Evolutionary conservation across 805 yeast species (phyloP), one percentile per base, ranked within the genome.

Genomic region (Wickerhamiella shivajii): DNA sequence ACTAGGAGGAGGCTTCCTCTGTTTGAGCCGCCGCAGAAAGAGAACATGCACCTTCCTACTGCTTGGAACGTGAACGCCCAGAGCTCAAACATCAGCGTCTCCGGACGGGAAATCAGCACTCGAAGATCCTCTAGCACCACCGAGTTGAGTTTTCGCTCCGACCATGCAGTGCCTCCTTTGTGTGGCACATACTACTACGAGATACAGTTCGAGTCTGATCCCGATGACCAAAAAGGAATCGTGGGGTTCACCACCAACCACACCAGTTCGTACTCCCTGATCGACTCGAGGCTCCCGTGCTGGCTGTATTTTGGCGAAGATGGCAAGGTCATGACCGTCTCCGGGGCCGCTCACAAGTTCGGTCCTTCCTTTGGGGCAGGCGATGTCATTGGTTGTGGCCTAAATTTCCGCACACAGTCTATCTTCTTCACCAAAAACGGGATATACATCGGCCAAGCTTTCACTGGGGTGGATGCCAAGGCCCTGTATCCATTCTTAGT

Each of bases 401-500:
- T 83, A 16, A 77, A 84, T 56, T 77, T 69, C 44, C 59, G 66
- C 11, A 69, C 67, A 25, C 65, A 69, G 26, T 56, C 72, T 0
- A 64, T 81, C 2, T 85, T 84, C 45, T 70, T 71, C 42, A 84
- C 95, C 0, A 75, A 78, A 50, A 84, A 85, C 54, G 96, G 95
- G 2, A 63, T 78, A 3, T 57, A 53, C 24, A 49, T 71, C 27
- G 77, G 76, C 1, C 57, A 61, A 24, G 75, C 75, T 2, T 72
- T 71, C 41, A 53, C 55, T 5, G 64, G 68, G 38, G 45, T 68
- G 11, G 52, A 60, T 10, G 53, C 55, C 21, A 46, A 52, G 18
- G 49, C 56, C 5, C 41, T 69, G n/a, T 56, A 61, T 6, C 81
- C 83, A 0, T 49, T 55, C 17, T 52, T 68, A 16, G 67, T 68